phyloP scores from a whole-genome alignment of 306 rosid species.

The Medicago ruthenica region DNA sequence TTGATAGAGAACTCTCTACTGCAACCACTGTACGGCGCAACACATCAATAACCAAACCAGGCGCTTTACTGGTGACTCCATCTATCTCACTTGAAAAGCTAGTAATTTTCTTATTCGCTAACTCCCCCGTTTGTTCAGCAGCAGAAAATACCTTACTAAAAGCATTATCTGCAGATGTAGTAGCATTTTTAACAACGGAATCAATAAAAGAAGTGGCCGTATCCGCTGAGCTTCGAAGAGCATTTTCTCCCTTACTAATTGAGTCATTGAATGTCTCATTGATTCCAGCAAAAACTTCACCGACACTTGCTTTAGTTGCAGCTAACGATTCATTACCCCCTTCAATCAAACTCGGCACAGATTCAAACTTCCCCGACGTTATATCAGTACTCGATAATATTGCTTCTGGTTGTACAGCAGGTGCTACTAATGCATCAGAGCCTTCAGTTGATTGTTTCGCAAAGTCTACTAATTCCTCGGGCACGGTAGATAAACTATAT shows the following conservation, averaged over 20 bases:
- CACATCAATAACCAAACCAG: conserved; percentile 61
- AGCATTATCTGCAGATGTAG: conserved; percentile 62
- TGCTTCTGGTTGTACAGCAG: conserved; percentile 51
- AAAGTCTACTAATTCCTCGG: conserved; percentile 49
- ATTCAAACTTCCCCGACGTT: conserved; percentile 44
- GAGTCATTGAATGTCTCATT: conserved; percentile 60
- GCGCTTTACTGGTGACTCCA: conserved; percentile 63
- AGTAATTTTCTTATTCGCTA: conserved; percentile 56
- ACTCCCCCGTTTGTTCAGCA: conserved; percentile 69
- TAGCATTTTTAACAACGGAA: conserved; percentile 57
- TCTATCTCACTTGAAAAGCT: conserved; percentile 65
- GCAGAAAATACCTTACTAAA: conserved; percentile 58
- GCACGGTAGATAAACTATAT: conserved; percentile 47
- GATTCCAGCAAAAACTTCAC: conserved; percentile 52
- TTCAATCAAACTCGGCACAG: conserved; percentile 43
- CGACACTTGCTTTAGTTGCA: conserved; percentile 56
- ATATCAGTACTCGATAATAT: conserved; percentile 48
- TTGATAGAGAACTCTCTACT: conserved; percentile 70
- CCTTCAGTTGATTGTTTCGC: conserved; percentile 50
- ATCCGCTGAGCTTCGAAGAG: conserved; percentile 62
- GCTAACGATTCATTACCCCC: conserved; percentile 50
- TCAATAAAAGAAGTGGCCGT: conserved; percentile 57
- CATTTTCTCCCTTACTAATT: conserved; percentile 59
- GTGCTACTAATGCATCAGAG: conserved; percentile 45
- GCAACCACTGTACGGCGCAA: conserved; percentile 64